phyloP scores from a whole-genome alignment of 129 eudicot species.

The Smallanthus sonchifolius region DNA sequence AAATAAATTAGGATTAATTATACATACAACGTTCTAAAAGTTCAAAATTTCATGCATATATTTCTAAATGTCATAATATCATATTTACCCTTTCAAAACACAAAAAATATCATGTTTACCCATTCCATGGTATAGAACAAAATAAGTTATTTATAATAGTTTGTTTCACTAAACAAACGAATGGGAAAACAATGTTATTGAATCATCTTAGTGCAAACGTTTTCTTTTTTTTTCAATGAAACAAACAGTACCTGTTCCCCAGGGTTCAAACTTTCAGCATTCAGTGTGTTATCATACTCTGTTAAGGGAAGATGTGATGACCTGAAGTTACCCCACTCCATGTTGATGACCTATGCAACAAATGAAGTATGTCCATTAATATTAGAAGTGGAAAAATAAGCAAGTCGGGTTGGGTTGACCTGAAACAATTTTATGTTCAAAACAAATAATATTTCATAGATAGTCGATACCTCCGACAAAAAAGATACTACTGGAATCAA shows the following conservation, averaged over 20 bases:
- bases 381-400: neutral
- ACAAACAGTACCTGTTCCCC: conserved; percentile 71
- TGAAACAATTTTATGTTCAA: neutral
- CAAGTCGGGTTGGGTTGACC: neutral
- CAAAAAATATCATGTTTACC: neutral
- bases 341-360: conserved; percentile 67
- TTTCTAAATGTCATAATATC: neutral
- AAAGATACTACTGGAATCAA: neutral
- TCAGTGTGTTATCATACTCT: conserved; percentile 70
- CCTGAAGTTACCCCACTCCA: conserved; percentile 98
- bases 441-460: neutral
- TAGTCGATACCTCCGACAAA: neutral
- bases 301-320: conserved; percentile 87
- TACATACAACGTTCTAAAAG: neutral
- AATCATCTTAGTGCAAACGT: neutral
- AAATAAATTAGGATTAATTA: neutral
- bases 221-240: neutral
- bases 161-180: neutral
- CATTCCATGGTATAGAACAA: neutral
- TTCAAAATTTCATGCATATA: neutral
- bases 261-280: conserved; percentile 76
- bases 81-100: neutral
- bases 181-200: neutral
- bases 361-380: neutral
- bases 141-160: neutral